phyloP scores from a whole-genome alignment of 2,329 filamentous ascomycete genomes.

The Xylariales sp. region DNA sequence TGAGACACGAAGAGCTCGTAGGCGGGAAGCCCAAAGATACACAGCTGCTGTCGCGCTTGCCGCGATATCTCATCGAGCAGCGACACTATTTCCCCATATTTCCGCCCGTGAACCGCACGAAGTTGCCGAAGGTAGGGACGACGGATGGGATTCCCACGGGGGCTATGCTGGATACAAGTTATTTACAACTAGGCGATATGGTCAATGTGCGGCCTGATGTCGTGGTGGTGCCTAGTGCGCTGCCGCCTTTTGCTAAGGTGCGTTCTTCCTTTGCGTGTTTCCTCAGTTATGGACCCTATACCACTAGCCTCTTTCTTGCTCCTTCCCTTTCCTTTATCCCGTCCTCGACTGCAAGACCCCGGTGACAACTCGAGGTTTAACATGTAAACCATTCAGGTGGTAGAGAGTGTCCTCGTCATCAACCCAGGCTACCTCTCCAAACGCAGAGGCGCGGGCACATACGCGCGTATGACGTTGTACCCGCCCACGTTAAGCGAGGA shows the following conservation, averaged over 20 bases:
- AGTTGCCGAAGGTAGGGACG: constrained; percentile 60
- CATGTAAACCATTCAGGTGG: too few species aligned
- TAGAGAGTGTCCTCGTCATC: constrained; percentile 83
- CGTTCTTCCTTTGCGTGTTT: too few species aligned
- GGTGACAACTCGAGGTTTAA: too few species aligned
- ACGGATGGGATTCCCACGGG: constrained; percentile 61
- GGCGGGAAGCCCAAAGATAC: constrained; percentile 50
- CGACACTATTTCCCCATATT: constrained; percentile 88
- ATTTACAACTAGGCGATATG: constrained; percentile 87
- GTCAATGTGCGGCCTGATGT: constrained; percentile 81
- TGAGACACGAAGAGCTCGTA: constrained; percentile 69
- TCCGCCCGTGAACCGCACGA: constrained; percentile 68
- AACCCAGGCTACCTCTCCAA: constrained; percentile 89
- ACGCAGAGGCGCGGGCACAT: constrained; percentile 78
- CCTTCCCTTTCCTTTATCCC: constrained; percentile 3
- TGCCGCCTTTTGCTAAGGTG: constrained; percentile 88
- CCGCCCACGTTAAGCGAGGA: constrained; percentile 56
- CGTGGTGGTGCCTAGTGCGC: constrained; percentile 72
- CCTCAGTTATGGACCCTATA: background rate
- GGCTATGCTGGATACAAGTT: constrained; percentile 75
- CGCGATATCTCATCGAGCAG: constrained; percentile 79
- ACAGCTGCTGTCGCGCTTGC: constrained; percentile 65
- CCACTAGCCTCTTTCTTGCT: background rate
- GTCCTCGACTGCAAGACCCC: constrained; percentile 10
- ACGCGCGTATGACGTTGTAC: constrained; percentile 71